Conservation (phyloP, 129 eudicot genomes). For the Flaveria sonorensis region DNA sequence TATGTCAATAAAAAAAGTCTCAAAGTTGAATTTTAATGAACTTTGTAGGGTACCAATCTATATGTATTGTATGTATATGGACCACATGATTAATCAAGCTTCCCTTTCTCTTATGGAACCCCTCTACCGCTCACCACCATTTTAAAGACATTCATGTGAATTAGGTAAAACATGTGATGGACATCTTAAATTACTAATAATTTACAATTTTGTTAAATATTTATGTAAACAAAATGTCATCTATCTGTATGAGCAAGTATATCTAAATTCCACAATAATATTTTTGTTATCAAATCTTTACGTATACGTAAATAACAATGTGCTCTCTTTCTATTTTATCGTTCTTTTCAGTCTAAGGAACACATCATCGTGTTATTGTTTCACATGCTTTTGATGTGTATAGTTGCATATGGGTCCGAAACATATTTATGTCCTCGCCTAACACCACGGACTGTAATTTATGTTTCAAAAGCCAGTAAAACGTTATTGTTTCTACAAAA, state of each 20-base stretch:
- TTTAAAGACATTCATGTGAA: slow-evolving; percentile 45
- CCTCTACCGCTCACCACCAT: slow-evolving; percentile 20
- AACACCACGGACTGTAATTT: not conserved
- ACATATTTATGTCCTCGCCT: not conserved
- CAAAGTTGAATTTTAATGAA: slow-evolving; percentile 14
- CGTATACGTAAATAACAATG: not conserved
- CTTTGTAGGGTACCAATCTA: slow-evolving; percentile 27
- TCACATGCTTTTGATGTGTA: not conserved
- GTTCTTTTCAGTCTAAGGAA: not conserved
- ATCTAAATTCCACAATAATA: not conserved
- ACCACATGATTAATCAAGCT: slow-evolving; percentile 41
- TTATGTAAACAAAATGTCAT: not conserved
- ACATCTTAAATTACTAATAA: not conserved
- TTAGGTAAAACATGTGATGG: slow-evolving; percentile 47
- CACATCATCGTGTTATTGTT: not conserved
- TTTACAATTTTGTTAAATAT: not conserved
- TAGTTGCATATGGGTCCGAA: not conserved
- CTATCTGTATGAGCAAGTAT: not conserved
- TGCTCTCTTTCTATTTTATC: too few relatives aligned
- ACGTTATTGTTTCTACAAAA: not conserved
- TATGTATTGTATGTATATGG: slow-evolving; percentile 38
- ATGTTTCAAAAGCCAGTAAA: too few relatives aligned
- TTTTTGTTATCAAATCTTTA: not conserved
- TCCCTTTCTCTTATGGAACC: slow-evolving; percentile 44
- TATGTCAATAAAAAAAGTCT: not conserved